These are phyloP conservation scores for Dactylellina drechsleri DNA, from an alignment of 2,329 filamentous ascomycete species.

Conservation along the genomic window DNA sequence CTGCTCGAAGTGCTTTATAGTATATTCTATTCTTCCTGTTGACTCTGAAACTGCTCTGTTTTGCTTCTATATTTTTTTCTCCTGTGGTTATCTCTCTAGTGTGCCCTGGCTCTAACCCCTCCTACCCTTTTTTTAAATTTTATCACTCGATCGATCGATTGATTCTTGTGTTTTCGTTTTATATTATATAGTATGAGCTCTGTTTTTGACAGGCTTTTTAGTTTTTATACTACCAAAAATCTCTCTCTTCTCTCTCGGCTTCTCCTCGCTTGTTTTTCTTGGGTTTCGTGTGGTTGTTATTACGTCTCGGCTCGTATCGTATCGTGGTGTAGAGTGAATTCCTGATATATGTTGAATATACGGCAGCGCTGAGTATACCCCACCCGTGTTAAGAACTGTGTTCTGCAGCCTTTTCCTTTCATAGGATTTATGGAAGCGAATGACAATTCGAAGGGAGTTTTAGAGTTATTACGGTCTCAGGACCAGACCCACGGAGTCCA, in stretches of 20 bases:
- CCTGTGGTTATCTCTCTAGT: slow-evolving; percentile 11
- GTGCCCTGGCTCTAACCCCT: slow-evolving; percentile 6
- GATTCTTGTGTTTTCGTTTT: slow-evolving; percentile 16
- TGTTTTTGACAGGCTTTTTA: not conserved
- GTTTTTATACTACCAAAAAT: slow-evolving; percentile 3
- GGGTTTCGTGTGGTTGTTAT: too few relatives aligned
- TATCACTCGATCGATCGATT: not conserved
- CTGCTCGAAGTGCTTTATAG: slow-evolving; percentile 49
- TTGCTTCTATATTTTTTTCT: slow-evolving; percentile 18
- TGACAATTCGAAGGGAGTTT: too few relatives aligned
- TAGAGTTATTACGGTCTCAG: too few relatives aligned
- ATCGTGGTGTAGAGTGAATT: too few relatives aligned
- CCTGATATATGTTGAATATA: too few relatives aligned
- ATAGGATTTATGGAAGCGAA: too few relatives aligned
- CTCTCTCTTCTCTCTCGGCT: too few relatives aligned
- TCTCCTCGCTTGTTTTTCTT: too few relatives aligned
- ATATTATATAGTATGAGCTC: slow-evolving; percentile 36
- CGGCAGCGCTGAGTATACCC: too few relatives aligned
- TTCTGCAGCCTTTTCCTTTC: too few relatives aligned
- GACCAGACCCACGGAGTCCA: too few relatives aligned
- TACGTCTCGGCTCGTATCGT: slow-evolving; percentile 15
- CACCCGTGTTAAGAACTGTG: too few relatives aligned
- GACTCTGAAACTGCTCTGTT: slow-evolving; percentile 6
- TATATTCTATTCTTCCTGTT: slow-evolving; percentile 50
- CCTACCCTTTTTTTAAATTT: not conserved